phyloP scores from a whole-genome alignment of 352 stramenopile species.

The Phytophthora foliorum region DNA sequence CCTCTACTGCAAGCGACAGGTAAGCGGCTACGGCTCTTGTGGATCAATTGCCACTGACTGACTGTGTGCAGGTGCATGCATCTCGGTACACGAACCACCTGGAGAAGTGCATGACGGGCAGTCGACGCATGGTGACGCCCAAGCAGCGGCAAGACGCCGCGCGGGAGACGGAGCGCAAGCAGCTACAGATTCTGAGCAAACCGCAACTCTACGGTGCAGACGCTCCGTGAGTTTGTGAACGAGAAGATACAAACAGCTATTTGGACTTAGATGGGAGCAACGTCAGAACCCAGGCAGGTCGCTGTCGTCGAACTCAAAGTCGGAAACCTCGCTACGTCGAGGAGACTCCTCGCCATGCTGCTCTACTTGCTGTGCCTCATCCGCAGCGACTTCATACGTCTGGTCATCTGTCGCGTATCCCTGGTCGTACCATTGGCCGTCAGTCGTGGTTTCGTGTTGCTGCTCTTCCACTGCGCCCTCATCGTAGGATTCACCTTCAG shows the following conservation, averaged over 20 bases:
- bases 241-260: conserved; percentile 21
- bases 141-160: conserved; percentile 51
- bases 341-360: conserved; percentile 23
- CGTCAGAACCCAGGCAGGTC: conserved; percentile 63
- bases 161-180: conserved; percentile 44
- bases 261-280: conserved; percentile 14
- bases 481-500: conserved; percentile 4
- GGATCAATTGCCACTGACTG: background rate
- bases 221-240: conserved; percentile 8
- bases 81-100: conserved; percentile 78
- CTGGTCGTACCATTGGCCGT: conserved; percentile 20
- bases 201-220: conserved; percentile 39
- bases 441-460: conserved; percentile 1
- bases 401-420: conserved; percentile 20
- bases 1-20: conserved; percentile 72
- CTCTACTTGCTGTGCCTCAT: conserved; percentile 17
- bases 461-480: conserved; percentile 5
- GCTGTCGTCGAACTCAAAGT: conserved; percentile 70
- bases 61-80: conserved; percentile 57
- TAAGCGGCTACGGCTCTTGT: conserved; percentile 2
- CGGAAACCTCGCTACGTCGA: conserved; percentile 46
- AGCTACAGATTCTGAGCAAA: conserved; percentile 45
- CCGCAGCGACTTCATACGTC: conserved; percentile 5
- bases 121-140: conserved; percentile 49
- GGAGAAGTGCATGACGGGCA: conserved; percentile 79